Evolutionary conservation across 2,329 filamentous ascomycete species (phyloP), one percentile per base, ranked within the genome.

Genomic region (Phaeophleospora eucalypticola): DNA sequence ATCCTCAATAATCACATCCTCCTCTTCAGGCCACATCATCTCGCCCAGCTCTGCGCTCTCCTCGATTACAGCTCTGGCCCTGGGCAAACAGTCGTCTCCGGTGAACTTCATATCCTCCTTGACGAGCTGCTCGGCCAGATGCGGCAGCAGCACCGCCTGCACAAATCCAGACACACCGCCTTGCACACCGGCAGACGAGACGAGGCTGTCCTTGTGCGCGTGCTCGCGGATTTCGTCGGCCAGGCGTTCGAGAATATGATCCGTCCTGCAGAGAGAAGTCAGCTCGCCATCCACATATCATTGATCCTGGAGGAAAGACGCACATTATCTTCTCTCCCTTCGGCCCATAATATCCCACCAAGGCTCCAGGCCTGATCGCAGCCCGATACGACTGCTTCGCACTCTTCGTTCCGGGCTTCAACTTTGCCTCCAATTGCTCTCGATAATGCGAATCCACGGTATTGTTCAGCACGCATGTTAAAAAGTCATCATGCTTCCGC

Each of bases 101-200:
- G 49, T 50, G 4, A 63, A 45, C 1, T 45, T 33, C 54, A 65
- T 54, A 42, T 69, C 66, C 33, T 68, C 63, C 49, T 55, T 61
- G 16, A 69, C 59, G 3, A 69, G 54, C 14, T 51, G 44, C 29
- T 63, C 46, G 4, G 64, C 65, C n/a, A 69, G 46, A 48, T 69
- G 66, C 1, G 66, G 66, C 24, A 67, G 64, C 2, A 69, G 50
- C 2, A 69, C 65, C 9, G 58, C 55, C 36, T 68, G 64, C 8
- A 68, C 58, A 41, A 62, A 68, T 0, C 65, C 65, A 12, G 61
- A 61, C 2, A 68, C 57, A 16, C 66, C 66, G 6, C 65, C 66
- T 24, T 58, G 54, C 2, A 62, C 56, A 10, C 65, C 64, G 8
- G 58, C 52, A 18, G 59, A 44, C 2, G 60, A 54, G n/a, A 68